Base-by-base conservation (phyloP, 176 grass and related monocot genomes). In the Zoysia japonica region DNA sequence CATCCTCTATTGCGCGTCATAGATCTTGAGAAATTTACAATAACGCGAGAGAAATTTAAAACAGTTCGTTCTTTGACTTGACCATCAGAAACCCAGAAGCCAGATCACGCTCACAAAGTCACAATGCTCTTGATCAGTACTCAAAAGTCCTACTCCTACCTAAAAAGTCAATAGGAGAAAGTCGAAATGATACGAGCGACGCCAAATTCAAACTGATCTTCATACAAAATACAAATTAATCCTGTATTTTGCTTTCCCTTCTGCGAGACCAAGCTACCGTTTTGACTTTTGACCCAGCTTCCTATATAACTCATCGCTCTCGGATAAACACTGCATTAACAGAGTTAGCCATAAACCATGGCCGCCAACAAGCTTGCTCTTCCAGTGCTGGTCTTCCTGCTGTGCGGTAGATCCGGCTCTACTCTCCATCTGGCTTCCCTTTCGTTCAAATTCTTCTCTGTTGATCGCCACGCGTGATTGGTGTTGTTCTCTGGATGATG, bases 311-410 rank as follows among this genome's bases (percentile, higher is more conserved):
- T 19, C 17, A 59, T 9, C 6, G 9, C n/a, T 68, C 4, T 13
- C 8, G 38, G 11, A 50, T 72, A 12, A 37, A 16, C 55, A 19
- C 4, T 61, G 13, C 28, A 63, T 13, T 5, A 80, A 80, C 84
- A 75, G 0, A 66, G 28, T 28, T 28, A 72, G 8, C 28, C 11
- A 70, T 28, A 50, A 15, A 63, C 9, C 46, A 88, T 88, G 68
- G 75, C 80, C 1, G 11, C 44, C 36, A 46, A 50, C 35, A 67
- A 88, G 62, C 49, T 51, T 80, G 75, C 50, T 49, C 84, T 77
- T 8, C 54, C 82, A 59, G 55, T 59, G 14, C 3, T 54, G 16
- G 17, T 59, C 8, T 6, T 59, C 17, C 55, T 59, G 55, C 17
- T 59, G 55, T 59, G 55, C 55, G 55, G 56, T 60, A 57, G 14